Evolutionary conservation across 345 rosid species (phyloP), one percentile per base, ranked within the genome.

Genomic region (Laguncularia racemosa): DNA sequence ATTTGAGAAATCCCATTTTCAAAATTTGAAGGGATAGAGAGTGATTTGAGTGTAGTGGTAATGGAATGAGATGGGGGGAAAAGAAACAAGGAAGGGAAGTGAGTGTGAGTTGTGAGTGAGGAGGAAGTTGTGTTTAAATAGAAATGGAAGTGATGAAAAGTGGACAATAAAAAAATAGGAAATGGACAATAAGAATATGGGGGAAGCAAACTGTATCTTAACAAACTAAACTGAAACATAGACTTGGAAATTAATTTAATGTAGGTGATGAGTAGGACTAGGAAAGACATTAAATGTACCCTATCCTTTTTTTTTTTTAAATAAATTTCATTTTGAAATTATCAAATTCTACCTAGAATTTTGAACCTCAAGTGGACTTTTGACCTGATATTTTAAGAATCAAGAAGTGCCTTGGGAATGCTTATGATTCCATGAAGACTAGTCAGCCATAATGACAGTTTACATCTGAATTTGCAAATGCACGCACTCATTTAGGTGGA

Each of bases 81-180:
- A 21, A 15, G 28, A 14, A 47, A 62, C 14, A 16, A 21, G 18
- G 16, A 14, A n/a, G 23, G 28, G 6, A n/a, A 62, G 48, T 19
- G 20, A 40, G 59, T 23, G 44, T 16, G 7, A 20, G 46, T 52
- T 49, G 49, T 44, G 23, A 50, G 55, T 56, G 73, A 58, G 2
- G 46, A 56, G 50, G 53, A 59, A 65, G 56, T 49, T 14, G 38
- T 59, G 71, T 13, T 63, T 78, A 71, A 60, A 78, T 66, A 78
- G 74, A 74, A 19, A 44, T 11, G 48, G 48, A 23, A 52, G 28
- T 62, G 15, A 19, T 28, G 46, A 58, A 28, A 55, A 62, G 58
- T 46, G 9, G 56, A 13, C 45, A 18, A 52, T 20, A 33, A 55
- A 40, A 65, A 50, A 44, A 53, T 44, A 48, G 10, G 11, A 43